phyloP scores from a whole-genome alignment of 345 rosid genomes.

The Triadica sebifera region DNA sequence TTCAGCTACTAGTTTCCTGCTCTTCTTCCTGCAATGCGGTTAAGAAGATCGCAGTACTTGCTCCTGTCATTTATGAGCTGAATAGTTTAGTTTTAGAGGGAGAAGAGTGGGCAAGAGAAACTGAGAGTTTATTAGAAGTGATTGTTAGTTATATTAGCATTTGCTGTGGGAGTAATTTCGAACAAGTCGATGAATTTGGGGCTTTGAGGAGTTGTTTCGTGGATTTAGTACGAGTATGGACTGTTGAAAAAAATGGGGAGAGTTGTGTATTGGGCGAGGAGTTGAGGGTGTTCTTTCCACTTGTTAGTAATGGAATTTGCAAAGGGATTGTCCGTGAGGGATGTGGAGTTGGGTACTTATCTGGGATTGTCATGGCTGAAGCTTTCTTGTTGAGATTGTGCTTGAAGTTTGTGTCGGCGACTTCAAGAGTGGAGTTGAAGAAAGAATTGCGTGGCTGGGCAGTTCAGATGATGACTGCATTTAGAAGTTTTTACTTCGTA shows the following conservation, averaged over 20 bases:
- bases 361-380: slow-evolving; percentile 71
- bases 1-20: slow-evolving; percentile 58
- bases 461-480: slow-evolving; percentile 42
- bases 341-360: slow-evolving; percentile 47
- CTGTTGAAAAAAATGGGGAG: slow-evolving; percentile 41
- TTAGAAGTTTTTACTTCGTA: slow-evolving; percentile 48
- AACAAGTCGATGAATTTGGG: slow-evolving; percentile 34
- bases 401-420: slow-evolving; percentile 44
- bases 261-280: slow-evolving; percentile 31
- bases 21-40: slow-evolving; percentile 41
- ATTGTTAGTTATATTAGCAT: slow-evolving; percentile 49
- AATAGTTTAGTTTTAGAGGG: slow-evolving; percentile 23
- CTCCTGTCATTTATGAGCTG: slow-evolving; percentile 60
- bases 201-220: slow-evolving; percentile 40
- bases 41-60: slow-evolving; percentile 49
- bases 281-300: slow-evolving; percentile 51
- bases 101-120: slow-evolving; percentile 31
- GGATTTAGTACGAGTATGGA: slow-evolving; percentile 59
- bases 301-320: slow-evolving; percentile 42
- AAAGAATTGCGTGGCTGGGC: slow-evolving; percentile 43
- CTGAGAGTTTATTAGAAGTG: slow-evolving; percentile 53
- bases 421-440: slow-evolving; percentile 35
- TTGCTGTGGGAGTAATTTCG: slow-evolving; percentile 21
- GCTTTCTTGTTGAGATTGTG: slow-evolving; percentile 51
- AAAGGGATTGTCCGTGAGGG: slow-evolving; percentile 31